Conservation (phyloP, 148 eudicot genomes). For the Rhododendron griersonianum region DNA sequence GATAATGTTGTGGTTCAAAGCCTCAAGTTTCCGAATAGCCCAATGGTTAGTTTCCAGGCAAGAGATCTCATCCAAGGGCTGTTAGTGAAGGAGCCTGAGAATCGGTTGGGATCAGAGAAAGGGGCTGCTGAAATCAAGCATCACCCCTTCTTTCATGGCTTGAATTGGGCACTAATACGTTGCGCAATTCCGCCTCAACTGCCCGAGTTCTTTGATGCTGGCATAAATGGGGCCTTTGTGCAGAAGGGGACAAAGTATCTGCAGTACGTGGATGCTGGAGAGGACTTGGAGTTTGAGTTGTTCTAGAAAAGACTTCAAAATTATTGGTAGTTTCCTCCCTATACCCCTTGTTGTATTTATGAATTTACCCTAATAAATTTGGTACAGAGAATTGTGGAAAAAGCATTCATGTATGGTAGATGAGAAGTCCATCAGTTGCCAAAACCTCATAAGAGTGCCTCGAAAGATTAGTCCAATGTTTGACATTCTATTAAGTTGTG, state of each 20-base stretch:
- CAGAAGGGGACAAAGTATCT: slow-evolving; percentile 35
- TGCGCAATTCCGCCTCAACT: slow-evolving; percentile 41
- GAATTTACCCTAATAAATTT: slow-evolving; percentile 13
- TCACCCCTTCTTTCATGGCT: slow-evolving; percentile 43
- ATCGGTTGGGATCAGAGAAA: slow-evolving; percentile 34
- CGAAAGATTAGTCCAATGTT: neutral
- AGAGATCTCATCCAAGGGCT: slow-evolving; percentile 36
- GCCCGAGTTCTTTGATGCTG: slow-evolving; percentile 45
- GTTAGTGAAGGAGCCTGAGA: slow-evolving; percentile 42
- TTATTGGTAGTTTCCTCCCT: slow-evolving; percentile 6
- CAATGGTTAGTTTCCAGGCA: slow-evolving; percentile 43
- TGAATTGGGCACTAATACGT: slow-evolving; percentile 45
- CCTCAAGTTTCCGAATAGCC: slow-evolving; percentile 37
- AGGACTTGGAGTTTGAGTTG: slow-evolving; percentile 57
- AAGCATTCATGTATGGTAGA: neutral
- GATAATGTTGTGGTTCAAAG: slow-evolving; percentile 44
- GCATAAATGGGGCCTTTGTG: neutral
- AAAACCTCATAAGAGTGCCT: neutral
- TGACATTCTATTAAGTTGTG: neutral
- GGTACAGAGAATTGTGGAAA: neutral
- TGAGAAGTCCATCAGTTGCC: neutral
- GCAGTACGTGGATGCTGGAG: slow-evolving; percentile 31
- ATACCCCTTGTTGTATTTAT: slow-evolving; percentile 5
- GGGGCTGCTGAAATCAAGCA: slow-evolving; percentile 41
- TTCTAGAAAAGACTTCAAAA: slow-evolving; percentile 20